Evolutionary conservation across 176 grass and related monocot species (phyloP), one percentile per base, ranked within the genome.

Genomic region (Eragrostis nindensis): DNA sequence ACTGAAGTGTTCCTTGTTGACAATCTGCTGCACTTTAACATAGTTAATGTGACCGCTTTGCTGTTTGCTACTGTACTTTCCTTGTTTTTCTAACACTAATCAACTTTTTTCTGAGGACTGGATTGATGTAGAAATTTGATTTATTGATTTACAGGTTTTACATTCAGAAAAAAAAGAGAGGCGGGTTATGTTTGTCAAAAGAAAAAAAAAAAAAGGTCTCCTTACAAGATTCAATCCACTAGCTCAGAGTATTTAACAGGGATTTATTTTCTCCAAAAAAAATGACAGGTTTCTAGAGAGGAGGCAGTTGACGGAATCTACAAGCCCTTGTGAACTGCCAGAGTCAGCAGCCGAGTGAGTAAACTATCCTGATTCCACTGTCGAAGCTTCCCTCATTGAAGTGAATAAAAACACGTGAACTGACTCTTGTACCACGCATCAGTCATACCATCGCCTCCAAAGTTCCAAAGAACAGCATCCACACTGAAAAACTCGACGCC

Each of bases 221-320:
- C 7, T 21, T 19, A 25, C n/a, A 59, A 24, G 21, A 59, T 1
- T 9, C 62, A 32, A 7, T 64, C 5, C 5, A 18, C 62, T 66
- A 18, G 7, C 16, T 73, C 7, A 29, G 46, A 73, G 9, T 19
- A 36, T 18, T 21, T 18, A 53, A 72, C n/a, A 11, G 26, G 8
- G 47, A 75, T 65, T 30, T 36, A 54, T 42, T 48, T 18, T 75
- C 15, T 62, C 3, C 11, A 5, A 41, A 43, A 43, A 36, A 22
- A 7, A 71, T 40, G 56, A 54, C 44, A 85, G 24, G 44, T 22
- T 74, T 86, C 7, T 40, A 26, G 32, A 64, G 11, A 26, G 29
- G 79, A 52, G 71, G 38, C 19, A 16, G 22, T 82, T 76, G 77
- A 82, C 54, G 9, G 78, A 87, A 75, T 75, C 50, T 80, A 21